Evolutionary conservation across 139 green algal genomes (phyloP), one percentile per base, ranked within the genome.

Genomic region (Haematococcus sp.): DNA sequence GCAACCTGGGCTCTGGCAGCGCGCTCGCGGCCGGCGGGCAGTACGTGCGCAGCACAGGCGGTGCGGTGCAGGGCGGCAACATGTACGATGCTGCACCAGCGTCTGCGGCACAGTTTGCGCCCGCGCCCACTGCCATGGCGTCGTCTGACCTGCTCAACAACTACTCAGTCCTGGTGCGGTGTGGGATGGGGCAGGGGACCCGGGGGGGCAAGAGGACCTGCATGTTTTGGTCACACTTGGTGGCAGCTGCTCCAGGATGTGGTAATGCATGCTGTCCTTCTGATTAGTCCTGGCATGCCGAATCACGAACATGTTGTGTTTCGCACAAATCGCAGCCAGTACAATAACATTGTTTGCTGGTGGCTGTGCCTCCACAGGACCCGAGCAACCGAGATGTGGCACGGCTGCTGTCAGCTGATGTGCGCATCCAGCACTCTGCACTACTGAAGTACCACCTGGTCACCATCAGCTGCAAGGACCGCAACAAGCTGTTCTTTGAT

Each of bases 401-500:
- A 15, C 33, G 59, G 11, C 52, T 81, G 55, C 55, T 63, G 65
- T 71, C 68, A 22, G 85, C 88, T 0, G 70, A 87, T 17, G 86
- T 97, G 22, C 70, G 75, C 43, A 92, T 96, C 61, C 81, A 82
- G 55, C 80, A 90, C 78, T 87, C 76, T 44, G 49, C 73, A 16
- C 75, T 87, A 43, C 83, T 84, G 31, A 84, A 86, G 16, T 97
- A 97, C 88, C 95, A 91, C 91, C 81, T 93, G 54, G 90, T 71
- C 3, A 84, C 70, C 27, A 94, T 98, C 70, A 67, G 46, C 16
- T 97, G 90, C 74, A 86, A 86, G 27, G 95, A 98, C 88, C 79
- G 95, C 20, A 90, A 89, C 64, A 98, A 97, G 86, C 80, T 90
- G 5, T 86, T 96, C 68, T 96, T 96, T 73, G 91, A 96, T 79